Conservation (phyloP, 2,329 filamentous ascomycete species). For the Grosmannia clavigera region DNA sequence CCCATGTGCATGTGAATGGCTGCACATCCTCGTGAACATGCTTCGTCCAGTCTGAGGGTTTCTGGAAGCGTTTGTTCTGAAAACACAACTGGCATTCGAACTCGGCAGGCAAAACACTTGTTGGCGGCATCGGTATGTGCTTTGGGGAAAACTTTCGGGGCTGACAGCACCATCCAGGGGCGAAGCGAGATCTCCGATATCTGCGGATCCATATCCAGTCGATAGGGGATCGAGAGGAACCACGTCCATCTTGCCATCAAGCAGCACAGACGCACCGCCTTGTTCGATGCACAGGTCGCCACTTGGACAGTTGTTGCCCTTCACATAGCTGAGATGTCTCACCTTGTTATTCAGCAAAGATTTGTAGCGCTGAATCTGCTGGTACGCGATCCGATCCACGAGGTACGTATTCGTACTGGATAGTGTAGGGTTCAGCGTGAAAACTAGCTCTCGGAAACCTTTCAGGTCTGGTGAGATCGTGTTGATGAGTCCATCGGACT, state of each 20-base stretch:
- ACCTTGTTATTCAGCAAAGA: conserved; percentile 57
- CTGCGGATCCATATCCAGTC: conserved; percentile 42
- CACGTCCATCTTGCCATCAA: conserved; percentile 47
- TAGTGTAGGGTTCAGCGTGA: conserved; percentile 62
- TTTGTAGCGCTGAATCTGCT: conserved; percentile 71
- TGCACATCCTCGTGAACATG: conserved; percentile 90
- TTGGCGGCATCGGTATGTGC: conserved; percentile 73
- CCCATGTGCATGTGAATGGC: conserved; percentile 87
- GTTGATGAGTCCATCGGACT: conserved; percentile 50
- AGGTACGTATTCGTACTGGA: conserved; percentile 44
- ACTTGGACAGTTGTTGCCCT: conserved; percentile 43
- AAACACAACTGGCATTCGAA: conserved; percentile 88
- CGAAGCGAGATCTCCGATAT: conserved; percentile 47
- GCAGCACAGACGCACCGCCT: conserved; percentile 51
- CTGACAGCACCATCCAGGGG: conserved; percentile 56
- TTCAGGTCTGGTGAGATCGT: conserved; percentile 58
- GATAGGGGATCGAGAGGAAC: conserved; percentile 45
- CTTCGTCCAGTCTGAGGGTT: conserved; percentile 94
- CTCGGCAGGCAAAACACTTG: conserved; percentile 63
- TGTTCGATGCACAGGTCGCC: conserved; percentile 50
- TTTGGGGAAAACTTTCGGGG: conserved; percentile 62
- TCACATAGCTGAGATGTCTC: conserved; percentile 53
- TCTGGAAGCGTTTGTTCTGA: conserved; percentile 70
- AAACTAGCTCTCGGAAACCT: conserved; percentile 66
- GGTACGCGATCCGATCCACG: conserved; percentile 69